These are phyloP conservation scores for Achlya hypogyna DNA, from an alignment of 352 stramenopile genomes.

Conservation along the genomic window DNA sequence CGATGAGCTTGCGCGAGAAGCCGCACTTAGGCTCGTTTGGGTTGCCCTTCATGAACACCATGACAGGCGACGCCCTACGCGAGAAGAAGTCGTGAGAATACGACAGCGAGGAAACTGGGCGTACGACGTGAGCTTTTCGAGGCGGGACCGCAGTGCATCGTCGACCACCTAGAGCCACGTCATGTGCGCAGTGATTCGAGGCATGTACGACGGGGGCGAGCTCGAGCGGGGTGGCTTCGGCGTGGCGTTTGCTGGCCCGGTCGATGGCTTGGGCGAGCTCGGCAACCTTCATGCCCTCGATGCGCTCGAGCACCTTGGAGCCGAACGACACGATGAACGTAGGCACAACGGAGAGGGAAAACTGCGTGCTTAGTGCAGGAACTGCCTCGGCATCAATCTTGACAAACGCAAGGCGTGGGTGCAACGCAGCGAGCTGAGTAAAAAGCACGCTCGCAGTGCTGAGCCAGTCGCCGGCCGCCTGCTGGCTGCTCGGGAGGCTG, in stretches of 20 bases:
- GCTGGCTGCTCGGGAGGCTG: conserved; percentile 45
- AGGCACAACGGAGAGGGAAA: conserved; percentile 88
- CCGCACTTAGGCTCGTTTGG: conserved; percentile 92
- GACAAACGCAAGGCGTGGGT: conserved; percentile 76
- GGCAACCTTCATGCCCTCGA: conserved; percentile 74
- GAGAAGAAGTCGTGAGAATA: not conserved
- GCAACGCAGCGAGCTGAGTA: conserved; percentile 64
- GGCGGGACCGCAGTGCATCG: conserved; percentile 57
- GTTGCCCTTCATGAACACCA: conserved; percentile 99
- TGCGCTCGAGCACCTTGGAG: conserved; percentile 65
- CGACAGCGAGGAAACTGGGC: not conserved
- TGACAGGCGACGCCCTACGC: conserved; percentile 73
- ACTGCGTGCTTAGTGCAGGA: conserved; percentile 74
- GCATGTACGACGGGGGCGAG: conserved; percentile 16
- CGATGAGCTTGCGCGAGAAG: conserved; percentile 92
- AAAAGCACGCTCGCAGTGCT: conserved; percentile 80
- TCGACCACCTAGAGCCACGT: conserved; percentile 25
- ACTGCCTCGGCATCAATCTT: conserved; percentile 82
- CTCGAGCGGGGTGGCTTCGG: conserved; percentile 19
- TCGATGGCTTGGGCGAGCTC: conserved; percentile 80
- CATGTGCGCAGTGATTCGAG: not conserved
- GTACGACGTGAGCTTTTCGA: conserved; percentile 77
- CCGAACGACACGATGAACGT: conserved; percentile 88
- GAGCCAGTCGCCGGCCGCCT: conserved; percentile 53
- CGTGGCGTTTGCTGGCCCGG: conserved; percentile 62